These are phyloP conservation scores for Albatrellus ellisii DNA, from an alignment of 768 basidiomycete genomes.

Conservation along the genomic window DNA sequence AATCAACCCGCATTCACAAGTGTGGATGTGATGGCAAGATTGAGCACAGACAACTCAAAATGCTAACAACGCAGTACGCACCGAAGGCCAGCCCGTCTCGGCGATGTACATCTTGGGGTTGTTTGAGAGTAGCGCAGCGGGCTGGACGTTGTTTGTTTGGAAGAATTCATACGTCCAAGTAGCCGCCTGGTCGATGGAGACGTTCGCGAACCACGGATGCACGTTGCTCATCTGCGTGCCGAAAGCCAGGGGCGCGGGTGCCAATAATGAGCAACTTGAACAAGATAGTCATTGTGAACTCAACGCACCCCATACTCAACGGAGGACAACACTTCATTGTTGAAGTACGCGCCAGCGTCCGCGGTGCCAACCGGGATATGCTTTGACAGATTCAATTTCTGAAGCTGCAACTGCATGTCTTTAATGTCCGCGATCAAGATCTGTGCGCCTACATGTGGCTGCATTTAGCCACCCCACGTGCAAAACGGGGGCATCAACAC, in stretches of 20 bases:
- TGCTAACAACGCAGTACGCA: too few relatives aligned
- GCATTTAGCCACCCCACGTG: too few relatives aligned
- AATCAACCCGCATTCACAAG: too few relatives aligned
- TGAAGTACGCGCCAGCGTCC: constrained; percentile 83
- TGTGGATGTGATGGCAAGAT: too few relatives aligned
- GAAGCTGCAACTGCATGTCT: constrained; percentile 47
- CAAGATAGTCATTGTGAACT: too few relatives aligned
- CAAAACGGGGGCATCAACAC: background rate
- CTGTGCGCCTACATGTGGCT: constrained; percentile 27
- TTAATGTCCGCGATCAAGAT: constrained; percentile 53
- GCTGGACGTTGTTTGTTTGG: constrained; percentile 42
- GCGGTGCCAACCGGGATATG: constrained; percentile 61
- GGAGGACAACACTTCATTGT: constrained; percentile 43
- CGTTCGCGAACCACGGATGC: constrained; percentile 90
- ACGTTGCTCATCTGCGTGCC: constrained; percentile 66
- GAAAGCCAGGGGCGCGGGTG: too few relatives aligned
- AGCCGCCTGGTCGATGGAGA: constrained; percentile 51
- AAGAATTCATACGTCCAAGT: constrained; percentile 80
- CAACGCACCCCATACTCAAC: constrained; percentile 58
- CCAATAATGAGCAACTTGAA: too few relatives aligned
- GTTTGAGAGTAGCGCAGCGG: constrained; percentile 49
- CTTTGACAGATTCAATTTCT: constrained; percentile 41
- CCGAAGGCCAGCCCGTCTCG: constrained; percentile 85
- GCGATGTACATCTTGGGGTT: constrained; percentile 81
- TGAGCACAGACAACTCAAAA: too few relatives aligned